A percentile compares a stretch with the other conserved stretches of the same genome.
Evolutionary conservation across 805 yeast genomes (phyloP).

Genomic region (Candida cerambycidarum): DNA sequence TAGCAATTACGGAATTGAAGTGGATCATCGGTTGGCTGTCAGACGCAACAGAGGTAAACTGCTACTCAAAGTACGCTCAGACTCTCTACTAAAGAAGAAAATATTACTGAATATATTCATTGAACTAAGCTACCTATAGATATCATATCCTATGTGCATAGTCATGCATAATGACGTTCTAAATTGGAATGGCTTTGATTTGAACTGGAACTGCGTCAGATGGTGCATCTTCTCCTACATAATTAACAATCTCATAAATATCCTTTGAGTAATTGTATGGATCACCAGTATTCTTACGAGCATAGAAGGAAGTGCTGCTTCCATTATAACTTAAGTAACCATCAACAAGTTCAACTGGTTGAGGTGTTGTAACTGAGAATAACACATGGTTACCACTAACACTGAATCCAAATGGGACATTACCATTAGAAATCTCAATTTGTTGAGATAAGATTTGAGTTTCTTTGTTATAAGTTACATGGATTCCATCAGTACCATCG

Average conservation of each 20-base stretch:
- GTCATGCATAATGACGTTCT: too few species aligned
- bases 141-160: too few species aligned
- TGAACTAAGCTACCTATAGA: too few species aligned
- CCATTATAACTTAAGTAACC: conserved; percentile 20
- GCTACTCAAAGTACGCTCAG: too few species aligned
- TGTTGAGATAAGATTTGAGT: neutral
- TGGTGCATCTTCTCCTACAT: neutral
- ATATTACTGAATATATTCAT: too few species aligned
- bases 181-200: neutral
- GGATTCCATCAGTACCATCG: conserved; percentile 11
- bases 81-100: too few species aligned
- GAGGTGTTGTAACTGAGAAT: conserved; percentile 8
- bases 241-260: conserved; percentile 7
- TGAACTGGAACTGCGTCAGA: conserved; percentile 4
- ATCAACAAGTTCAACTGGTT: conserved; percentile 12
- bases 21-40: too few species aligned
- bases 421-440: neutral
- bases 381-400: conserved; percentile 4
- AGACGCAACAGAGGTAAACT: too few species aligned
- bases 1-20: too few species aligned
- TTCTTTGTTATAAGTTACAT: conserved; percentile 4
- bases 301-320: conserved; percentile 20
- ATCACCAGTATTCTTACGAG: conserved; percentile 27
- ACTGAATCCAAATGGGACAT: conserved; percentile 3
- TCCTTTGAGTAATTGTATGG: conserved; percentile 26